Evolutionary conservation across 2,329 filamentous ascomycete genomes (phyloP).

Genomic region (Tolypocladium ophioglossoides): DNA sequence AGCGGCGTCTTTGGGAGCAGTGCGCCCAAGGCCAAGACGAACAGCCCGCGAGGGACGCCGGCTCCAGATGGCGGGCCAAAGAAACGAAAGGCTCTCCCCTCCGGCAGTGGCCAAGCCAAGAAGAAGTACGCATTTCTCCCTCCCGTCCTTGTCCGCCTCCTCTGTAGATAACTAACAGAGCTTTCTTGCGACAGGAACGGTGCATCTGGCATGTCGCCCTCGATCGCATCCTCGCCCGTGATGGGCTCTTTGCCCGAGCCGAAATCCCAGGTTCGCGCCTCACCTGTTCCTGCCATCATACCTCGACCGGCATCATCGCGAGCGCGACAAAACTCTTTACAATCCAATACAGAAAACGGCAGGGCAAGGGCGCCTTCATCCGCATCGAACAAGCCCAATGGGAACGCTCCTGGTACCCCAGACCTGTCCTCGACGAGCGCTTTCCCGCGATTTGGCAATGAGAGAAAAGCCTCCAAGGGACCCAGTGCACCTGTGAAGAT

Average conservation of each 20-base stretch:
- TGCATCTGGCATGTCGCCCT: slow-evolving; percentile 50
- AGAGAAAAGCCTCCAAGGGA: slow-evolving; percentile 44
- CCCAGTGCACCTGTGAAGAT: slow-evolving; percentile 20
- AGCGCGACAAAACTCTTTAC: slow-evolving; percentile 64
- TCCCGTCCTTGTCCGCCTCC: not conserved
- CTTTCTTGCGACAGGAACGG: slow-evolving; percentile 20
- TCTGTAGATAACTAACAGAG: slow-evolving; percentile 5
- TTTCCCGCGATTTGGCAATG: slow-evolving; percentile 17
- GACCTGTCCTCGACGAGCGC: slow-evolving; percentile 23
- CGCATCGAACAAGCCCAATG: slow-evolving; percentile 51
- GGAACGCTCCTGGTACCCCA: slow-evolving; percentile 26
- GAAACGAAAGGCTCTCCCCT: slow-evolving; percentile 55
- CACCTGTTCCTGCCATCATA: slow-evolving; percentile 46
- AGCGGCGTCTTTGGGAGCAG: slow-evolving; percentile 43
- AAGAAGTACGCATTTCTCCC: slow-evolving; percentile 53
- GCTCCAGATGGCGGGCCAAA: slow-evolving; percentile 55
- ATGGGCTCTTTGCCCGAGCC: slow-evolving; percentile 57
- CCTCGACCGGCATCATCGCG: slow-evolving; percentile 59
- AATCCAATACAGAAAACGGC: slow-evolving; percentile 44
- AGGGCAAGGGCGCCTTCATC: slow-evolving; percentile 48
- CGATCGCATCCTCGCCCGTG: slow-evolving; percentile 65
- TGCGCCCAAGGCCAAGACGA: slow-evolving; percentile 44
- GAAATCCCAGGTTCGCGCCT: slow-evolving; percentile 38
- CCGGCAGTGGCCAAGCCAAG: slow-evolving; percentile 60
- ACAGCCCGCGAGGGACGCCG: slow-evolving; percentile 60